Evolutionary conservation across 805 yeast genomes (phyloP).

Genomic region (Danielia oregonensis): DNA sequence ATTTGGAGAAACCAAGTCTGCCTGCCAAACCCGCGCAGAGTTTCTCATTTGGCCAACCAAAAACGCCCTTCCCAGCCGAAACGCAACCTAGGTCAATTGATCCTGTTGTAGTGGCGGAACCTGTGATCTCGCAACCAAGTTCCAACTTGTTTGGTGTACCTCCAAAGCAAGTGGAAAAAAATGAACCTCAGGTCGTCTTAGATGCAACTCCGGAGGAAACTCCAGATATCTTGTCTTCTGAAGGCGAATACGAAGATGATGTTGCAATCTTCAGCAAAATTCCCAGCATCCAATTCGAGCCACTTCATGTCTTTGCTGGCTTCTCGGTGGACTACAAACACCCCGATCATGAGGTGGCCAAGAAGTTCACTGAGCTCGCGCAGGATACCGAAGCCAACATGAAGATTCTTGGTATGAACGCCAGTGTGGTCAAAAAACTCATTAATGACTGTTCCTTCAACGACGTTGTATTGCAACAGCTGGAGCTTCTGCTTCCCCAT

Average conservation of each 20-base stretch:
- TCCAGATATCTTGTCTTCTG: no score
- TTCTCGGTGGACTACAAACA: slow-evolving; percentile 5
- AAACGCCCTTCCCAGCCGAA: no score
- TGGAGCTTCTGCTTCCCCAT: neutral
- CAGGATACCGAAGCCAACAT: slow-evolving; percentile 25
- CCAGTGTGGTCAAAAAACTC: slow-evolving; percentile 8
- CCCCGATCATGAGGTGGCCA: slow-evolving; percentile 7
- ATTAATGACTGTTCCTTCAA: slow-evolving; percentile 9
- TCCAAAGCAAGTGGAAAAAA: no score
- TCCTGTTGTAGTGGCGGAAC: no score
- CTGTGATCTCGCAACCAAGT: no score
- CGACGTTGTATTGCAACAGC: neutral
- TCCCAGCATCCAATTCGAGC: slow-evolving; percentile 1
- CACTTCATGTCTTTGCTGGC: slow-evolving; percentile 17
- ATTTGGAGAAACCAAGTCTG: no score
- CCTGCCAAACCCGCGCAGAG: no score
- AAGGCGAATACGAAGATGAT: neutral
- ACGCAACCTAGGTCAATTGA: no score
- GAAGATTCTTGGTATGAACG: slow-evolving; percentile 20
- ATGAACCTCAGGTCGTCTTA: no score
- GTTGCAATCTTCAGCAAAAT: neutral
- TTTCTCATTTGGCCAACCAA: no score
- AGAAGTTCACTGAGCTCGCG: slow-evolving; percentile 21
- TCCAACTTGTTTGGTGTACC: no score
- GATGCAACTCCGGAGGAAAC: no score